phyloP scores from a whole-genome alignment of 176 grass and related monocot species.

The Rhipidocladum racemiflorum region DNA sequence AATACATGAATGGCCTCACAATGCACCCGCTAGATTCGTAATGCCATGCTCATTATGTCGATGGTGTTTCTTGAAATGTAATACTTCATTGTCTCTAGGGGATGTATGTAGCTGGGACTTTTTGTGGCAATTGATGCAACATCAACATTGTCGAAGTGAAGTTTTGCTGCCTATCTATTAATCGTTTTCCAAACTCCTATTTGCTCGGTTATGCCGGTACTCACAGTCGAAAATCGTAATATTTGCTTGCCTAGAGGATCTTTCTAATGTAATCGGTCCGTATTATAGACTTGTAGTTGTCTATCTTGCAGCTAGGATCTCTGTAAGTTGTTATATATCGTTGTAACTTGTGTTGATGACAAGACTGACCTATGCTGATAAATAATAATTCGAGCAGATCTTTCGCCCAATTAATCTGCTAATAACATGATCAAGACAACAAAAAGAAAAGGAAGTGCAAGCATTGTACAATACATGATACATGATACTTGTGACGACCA shows the following conservation, averaged over 20 bases:
- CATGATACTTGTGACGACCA: too few species aligned
- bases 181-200: neutral
- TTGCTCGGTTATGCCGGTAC: neutral
- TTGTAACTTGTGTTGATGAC: too few species aligned
- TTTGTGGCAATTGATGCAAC: neutral
- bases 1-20: neutral
- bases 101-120: neutral
- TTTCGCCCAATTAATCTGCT: too few species aligned
- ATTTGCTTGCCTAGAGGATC: neutral
- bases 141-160: neutral
- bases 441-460: neutral
- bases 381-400: too few species aligned
- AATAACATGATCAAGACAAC: neutral
- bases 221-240: neutral
- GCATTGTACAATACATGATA: neutral
- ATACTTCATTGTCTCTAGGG: neutral
- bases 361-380: too few species aligned
- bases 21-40: neutral
- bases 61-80: neutral
- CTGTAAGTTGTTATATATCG: neutral
- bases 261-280: neutral
- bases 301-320: neutral
- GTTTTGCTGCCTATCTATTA: neutral
- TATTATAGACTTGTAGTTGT: neutral
- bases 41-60: neutral